Percentiles rank a stretch among this genome's conserved stretches.
These are phyloP conservation scores for Rhizopogon sp. DNA, from an alignment of 768 basidiomycete genomes.

Conservation along the genomic window DNA sequence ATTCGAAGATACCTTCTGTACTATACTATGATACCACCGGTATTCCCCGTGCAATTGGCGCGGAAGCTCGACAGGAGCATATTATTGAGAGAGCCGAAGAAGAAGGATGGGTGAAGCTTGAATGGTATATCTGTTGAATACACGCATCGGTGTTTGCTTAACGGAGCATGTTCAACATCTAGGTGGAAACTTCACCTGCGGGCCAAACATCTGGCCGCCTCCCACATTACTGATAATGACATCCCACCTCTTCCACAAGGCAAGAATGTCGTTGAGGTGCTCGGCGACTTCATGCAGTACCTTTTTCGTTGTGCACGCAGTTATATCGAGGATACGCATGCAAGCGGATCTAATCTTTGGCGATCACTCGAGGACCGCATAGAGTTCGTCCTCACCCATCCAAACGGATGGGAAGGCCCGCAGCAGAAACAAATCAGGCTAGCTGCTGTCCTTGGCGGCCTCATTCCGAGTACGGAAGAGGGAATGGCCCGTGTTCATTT, in stretches of 20 bases:
- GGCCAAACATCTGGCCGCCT: conserved; percentile 26
- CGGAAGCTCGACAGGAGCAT: conserved; percentile 38
- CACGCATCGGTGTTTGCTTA: background rate
- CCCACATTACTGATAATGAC: conserved; percentile 27
- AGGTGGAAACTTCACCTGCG: conserved; percentile 37
- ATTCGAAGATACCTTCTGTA: conserved; percentile 45
- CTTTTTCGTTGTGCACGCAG: conserved; percentile 37
- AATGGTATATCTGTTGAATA: conserved; percentile 30
- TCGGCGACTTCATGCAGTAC: conserved; percentile 45
- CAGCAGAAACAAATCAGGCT: conserved; percentile 54
- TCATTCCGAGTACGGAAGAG: conserved; percentile 36
- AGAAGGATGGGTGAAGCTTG: conserved; percentile 40
- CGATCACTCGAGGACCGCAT: conserved; percentile 35
- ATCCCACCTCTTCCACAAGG: conserved; percentile 37
- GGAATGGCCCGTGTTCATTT: conserved; percentile 44
- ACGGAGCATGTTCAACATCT: background rate
- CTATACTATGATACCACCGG: conserved; percentile 41
- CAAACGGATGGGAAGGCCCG: conserved; percentile 60
- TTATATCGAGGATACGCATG: conserved; percentile 45
- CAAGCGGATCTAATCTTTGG: conserved; percentile 42
- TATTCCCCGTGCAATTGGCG: conserved; percentile 35
- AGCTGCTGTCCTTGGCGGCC: conserved; percentile 47
- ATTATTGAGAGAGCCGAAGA: conserved; percentile 37
- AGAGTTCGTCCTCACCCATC: conserved; percentile 54
- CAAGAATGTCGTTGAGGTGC: conserved; percentile 37